Conservation (phyloP, 2,329 filamentous ascomycete genomes). For the Capronia coronata region DNA sequence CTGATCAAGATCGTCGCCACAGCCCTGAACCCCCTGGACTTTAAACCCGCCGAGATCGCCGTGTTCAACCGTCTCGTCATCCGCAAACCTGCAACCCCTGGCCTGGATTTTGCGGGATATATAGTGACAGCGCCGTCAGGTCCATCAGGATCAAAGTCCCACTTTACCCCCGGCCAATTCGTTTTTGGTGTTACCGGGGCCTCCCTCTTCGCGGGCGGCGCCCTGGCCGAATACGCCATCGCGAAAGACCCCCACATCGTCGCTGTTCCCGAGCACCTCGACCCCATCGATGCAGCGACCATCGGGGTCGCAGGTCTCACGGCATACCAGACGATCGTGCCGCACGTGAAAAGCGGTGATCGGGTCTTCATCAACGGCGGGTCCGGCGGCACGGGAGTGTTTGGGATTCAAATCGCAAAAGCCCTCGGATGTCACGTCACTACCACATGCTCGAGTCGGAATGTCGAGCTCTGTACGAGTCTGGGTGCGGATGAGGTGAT, state of each 20-base stretch:
- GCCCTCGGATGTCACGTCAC: constrained; percentile 51
- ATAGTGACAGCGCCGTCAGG: constrained; percentile 35
- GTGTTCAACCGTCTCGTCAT: constrained; percentile 38
- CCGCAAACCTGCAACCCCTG: constrained; percentile 43
- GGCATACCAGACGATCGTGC: constrained; percentile 45
- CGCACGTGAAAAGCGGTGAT: constrained; percentile 44
- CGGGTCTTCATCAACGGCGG: constrained; percentile 62
- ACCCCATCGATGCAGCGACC: constrained; percentile 37
- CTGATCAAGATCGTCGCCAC: constrained; percentile 51
- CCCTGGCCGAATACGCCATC: constrained; percentile 41
- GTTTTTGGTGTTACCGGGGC: constrained; percentile 41
- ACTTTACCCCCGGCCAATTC: constrained; percentile 9
- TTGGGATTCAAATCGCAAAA: constrained; percentile 59
- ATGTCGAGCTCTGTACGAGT: constrained; percentile 50
- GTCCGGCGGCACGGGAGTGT: constrained; percentile 55
- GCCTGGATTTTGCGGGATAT: constrained; percentile 46
- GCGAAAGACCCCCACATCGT: constrained; percentile 33
- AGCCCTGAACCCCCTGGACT: constrained; percentile 58
- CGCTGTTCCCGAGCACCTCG: constrained; percentile 40
- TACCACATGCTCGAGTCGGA: constrained; percentile 50
- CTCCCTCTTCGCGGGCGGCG: constrained; percentile 35
- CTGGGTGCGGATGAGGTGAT: constrained; percentile 59
- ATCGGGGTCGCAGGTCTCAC: constrained; percentile 44
- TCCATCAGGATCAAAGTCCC: constrained; percentile 35
- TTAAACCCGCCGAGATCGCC: constrained; percentile 53